Conservation (phyloP, 1,284 basidiomycete species). For the Cryptococcus hybrid region DNA sequence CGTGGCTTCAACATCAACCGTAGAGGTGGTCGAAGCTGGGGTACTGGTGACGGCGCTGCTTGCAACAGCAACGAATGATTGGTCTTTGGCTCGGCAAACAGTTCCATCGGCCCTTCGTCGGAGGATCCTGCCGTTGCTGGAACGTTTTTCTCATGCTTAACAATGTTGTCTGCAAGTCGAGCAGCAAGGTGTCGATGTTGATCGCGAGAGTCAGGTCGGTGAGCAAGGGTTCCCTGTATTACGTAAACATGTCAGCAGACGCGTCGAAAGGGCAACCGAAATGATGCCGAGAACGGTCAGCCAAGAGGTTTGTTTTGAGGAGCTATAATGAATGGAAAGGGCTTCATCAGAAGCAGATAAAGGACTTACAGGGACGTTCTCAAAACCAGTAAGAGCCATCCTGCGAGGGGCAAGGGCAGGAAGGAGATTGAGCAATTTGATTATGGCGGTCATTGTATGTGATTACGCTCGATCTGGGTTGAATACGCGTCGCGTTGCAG, state of each 20-base stretch:
- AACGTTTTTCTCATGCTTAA: conserved; percentile 1
- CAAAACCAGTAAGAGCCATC: conserved; percentile 26
- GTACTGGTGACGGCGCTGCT: conserved; percentile 1
- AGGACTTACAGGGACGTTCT: conserved; percentile 28
- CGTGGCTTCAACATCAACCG: background rate
- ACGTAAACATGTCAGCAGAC: background rate
- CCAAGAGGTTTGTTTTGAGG: conserved; percentile 1
- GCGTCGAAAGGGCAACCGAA: background rate
- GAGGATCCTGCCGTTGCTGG: conserved; percentile 10
- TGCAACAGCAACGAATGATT: conserved; percentile 1
- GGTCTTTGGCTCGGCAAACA: conserved; percentile 28
- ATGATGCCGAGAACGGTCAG: background rate
- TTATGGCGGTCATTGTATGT: conserved; percentile 9
- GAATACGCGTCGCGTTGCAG: background rate
- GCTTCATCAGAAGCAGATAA: background rate
- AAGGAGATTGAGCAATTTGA: conserved; percentile 22
- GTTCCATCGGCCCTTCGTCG: conserved; percentile 42
- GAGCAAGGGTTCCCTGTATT: conserved; percentile 3
- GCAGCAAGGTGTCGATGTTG: conserved; percentile 31
- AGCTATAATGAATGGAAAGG: background rate
- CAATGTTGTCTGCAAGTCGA: conserved; percentile 9
- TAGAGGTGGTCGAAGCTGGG: conserved; percentile 10
- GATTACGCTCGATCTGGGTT: background rate
- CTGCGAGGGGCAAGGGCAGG: conserved; percentile 31
- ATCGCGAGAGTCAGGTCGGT: conserved; percentile 3